Evolutionary conservation across 129 eudicot genomes (phyloP).

Genomic region (Deinandra increscens): DNA sequence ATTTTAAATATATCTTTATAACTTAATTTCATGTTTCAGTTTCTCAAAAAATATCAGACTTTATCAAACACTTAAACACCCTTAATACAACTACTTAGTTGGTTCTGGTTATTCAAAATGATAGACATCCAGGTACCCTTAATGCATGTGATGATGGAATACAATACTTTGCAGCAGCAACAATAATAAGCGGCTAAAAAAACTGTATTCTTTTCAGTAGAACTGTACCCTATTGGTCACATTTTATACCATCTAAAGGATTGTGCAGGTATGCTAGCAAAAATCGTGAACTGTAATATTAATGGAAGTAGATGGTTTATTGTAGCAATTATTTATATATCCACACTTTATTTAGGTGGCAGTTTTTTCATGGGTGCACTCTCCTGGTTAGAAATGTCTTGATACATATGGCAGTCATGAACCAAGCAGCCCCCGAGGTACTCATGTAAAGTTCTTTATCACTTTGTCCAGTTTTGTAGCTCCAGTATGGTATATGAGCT

Average conservation of each 20-base stretch:
- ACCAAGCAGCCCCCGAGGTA: conserved; percentile 74
- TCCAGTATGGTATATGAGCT: too few relatives aligned
- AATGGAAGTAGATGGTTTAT: background rate
- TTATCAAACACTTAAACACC: background rate
- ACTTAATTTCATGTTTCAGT: background rate
- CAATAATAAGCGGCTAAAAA: too few relatives aligned
- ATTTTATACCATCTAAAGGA: conserved; percentile 45
- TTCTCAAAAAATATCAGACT: background rate
- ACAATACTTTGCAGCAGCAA: conserved; percentile 26
- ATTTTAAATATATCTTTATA: background rate
- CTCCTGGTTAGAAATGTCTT: conserved; percentile 78
- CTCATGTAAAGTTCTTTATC: conserved; percentile 51
- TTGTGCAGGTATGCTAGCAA: conserved; percentile 61
- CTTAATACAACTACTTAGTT: background rate
- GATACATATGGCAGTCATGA: conserved; percentile 91
- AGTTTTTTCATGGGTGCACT: too few relatives aligned
- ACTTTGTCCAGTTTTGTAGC: too few relatives aligned
- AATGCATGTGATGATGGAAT: background rate
- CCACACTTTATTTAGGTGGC: too few relatives aligned
- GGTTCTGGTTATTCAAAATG: background rate
- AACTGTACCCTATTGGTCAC: conserved; percentile 88
- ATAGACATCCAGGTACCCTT: background rate
- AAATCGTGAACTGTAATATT: background rate
- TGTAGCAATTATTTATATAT: background rate
- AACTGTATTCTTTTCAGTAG: too few relatives aligned